Conservation (phyloP, 1,284 basidiomycete genomes). For the Takashimella tepidaria region DNA sequence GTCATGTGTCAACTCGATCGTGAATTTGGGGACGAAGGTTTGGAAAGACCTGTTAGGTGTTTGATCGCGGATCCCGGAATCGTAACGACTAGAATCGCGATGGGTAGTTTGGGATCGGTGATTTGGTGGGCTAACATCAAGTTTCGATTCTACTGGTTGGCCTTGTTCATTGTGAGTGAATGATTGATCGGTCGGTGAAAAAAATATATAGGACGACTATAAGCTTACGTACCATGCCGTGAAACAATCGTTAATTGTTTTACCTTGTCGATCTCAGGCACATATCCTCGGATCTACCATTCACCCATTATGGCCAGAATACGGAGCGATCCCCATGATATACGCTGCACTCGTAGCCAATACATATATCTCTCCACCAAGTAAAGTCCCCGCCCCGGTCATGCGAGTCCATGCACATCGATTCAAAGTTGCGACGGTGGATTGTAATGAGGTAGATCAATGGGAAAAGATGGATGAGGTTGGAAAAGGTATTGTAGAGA, state of each 20-base stretch:
- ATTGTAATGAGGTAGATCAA: slow-evolving; percentile 36
- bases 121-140: slow-evolving; percentile 54
- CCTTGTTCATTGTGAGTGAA: slow-evolving; percentile 68
- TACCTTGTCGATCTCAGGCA: slow-evolving; percentile 15
- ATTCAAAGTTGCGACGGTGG: slow-evolving; percentile 24
- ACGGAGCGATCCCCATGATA: slow-evolving; percentile 34
- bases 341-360: slow-evolving; percentile 36
- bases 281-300: slow-evolving; percentile 36
- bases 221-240: too few species aligned
- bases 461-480: slow-evolving; percentile 29
- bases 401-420: slow-evolving; percentile 22
- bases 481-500: slow-evolving; percentile 18
- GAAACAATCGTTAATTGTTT: not conserved
- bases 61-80: slow-evolving; percentile 69
- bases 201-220: too few species aligned
- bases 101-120: slow-evolving; percentile 22
- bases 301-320: slow-evolving; percentile 33
- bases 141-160: slow-evolving; percentile 55
- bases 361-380: slow-evolving; percentile 22
- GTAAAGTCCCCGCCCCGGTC: slow-evolving; percentile 28
- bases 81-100: slow-evolving; percentile 62
- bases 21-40: slow-evolving; percentile 46
- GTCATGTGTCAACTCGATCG: slow-evolving; percentile 58
- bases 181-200: too few species aligned
- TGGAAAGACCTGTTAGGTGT: slow-evolving; percentile 53